phyloP scores from a whole-genome alignment of 495 filamentous ascomycete species.

The Lepraria neglecta region DNA sequence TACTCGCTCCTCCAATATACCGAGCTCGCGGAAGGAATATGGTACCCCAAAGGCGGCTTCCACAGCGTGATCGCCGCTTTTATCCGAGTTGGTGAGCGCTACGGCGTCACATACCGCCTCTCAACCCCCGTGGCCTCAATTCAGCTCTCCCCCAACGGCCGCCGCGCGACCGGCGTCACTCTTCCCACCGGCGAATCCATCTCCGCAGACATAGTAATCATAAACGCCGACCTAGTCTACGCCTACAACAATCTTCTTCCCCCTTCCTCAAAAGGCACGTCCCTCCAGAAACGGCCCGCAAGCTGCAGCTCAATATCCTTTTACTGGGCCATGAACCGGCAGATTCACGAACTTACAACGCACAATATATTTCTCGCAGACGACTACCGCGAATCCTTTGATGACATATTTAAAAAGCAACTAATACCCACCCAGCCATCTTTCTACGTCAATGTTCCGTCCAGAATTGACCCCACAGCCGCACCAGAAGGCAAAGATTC shows the following conservation, averaged over 20 bases:
- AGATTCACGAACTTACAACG: constrained; percentile 52
- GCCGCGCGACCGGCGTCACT: constrained; percentile 47
- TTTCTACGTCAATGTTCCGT: constrained; percentile 70
- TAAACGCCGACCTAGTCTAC: constrained; percentile 66
- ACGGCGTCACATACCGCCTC: constrained; percentile 54
- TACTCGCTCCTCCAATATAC: constrained; percentile 68
- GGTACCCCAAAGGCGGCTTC: constrained; percentile 66
- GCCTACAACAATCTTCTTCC: constrained; percentile 61
- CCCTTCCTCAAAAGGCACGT: constrained; percentile 38
- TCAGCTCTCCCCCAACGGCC: constrained; percentile 38
- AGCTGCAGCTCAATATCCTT: constrained; percentile 68
- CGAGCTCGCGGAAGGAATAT: constrained; percentile 65
- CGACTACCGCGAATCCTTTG: constrained; percentile 60
- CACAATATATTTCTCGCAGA: constrained; percentile 73
- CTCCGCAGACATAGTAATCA: constrained; percentile 54
- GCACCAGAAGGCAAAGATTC: constrained; percentile 56
- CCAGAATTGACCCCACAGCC: constrained; percentile 55
- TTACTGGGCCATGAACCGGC: constrained; percentile 58
- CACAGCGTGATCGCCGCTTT: constrained; percentile 53
- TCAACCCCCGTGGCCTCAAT: constrained; percentile 46
- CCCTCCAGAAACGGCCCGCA: constrained; percentile 43
- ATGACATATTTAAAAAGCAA: constrained; percentile 62
- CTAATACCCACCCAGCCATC: constrained; percentile 55
- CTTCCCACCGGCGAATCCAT: constrained; percentile 47
- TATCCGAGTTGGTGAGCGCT: constrained; percentile 46